Evolutionary conservation across 2,329 filamentous ascomycete species (phyloP), one percentile per base, ranked within the genome.

Genomic region (Paracoccidioides brasiliensis): DNA sequence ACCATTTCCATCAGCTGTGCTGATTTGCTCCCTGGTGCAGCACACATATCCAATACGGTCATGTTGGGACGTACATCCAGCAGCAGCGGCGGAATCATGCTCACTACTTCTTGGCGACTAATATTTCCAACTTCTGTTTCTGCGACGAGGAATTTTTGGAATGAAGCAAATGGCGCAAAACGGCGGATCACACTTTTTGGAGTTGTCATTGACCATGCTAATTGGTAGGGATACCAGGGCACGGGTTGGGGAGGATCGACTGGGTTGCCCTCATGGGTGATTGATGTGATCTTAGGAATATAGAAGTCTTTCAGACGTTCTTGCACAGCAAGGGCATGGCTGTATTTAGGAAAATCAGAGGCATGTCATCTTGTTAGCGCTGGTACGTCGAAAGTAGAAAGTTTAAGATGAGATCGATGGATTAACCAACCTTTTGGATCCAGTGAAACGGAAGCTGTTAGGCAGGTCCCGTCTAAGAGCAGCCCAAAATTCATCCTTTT

Each of bases 91-190:
- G 93, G 93, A 60, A 98, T 97, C 93, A 98, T 98, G 76, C 89
- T 95, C 66, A 98, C 93, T 46, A 95, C 86, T 74, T 98, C 93
- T 72, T 98, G 93, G 65, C 93, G 83, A 72, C 88, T 95, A 66
- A 98, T 97, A 70, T 97, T 98, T 65, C 93, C 93, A 28, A 97
- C 90, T 56, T 87, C 90, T 3, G 93, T 96, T 78, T 98, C 93
- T 53, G 91, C 94, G 52, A 98, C 93, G 52, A 98, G 80, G 76
- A 96, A 98, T 70, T 94, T 95, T 71, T 98, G 93, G 74, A 98
- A 97, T 33, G 88, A 86, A 52, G 90, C 85, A 69, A 98, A 98
- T 2, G 93, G 93, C 40, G 88, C 83, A 71, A 95, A 95, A 68
- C 90, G 90, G 64, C 93, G 86, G 59, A 98, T 81, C 61, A 97